phyloP scores from a whole-genome alignment of 805 yeast genomes.

The Limtongozyma cylindracea region DNA sequence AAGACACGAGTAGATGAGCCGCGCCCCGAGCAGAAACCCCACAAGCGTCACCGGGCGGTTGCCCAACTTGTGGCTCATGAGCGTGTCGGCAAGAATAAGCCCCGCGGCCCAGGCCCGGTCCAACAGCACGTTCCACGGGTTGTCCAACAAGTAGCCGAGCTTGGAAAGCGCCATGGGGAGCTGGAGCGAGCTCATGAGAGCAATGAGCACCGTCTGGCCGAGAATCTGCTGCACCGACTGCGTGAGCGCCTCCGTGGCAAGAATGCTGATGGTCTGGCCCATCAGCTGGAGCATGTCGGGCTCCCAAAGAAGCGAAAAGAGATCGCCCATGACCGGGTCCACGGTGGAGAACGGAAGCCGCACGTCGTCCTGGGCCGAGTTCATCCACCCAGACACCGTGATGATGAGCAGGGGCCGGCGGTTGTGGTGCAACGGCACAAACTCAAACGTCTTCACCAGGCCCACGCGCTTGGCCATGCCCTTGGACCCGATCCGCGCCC shows the following conservation, averaged over 20 bases:
- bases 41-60: constrained; percentile 78
- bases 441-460: constrained; percentile 81
- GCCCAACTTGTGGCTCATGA: constrained; percentile 71
- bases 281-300: constrained; percentile 90
- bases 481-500: constrained; percentile 66
- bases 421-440: constrained; percentile 78
- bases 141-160: constrained; percentile 70
- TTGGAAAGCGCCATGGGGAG: constrained; percentile 82
- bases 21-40: constrained; percentile 85
- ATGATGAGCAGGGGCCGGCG: constrained; percentile 67
- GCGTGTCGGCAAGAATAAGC: constrained; percentile 67
- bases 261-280: constrained; percentile 86
- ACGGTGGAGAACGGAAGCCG: constrained; percentile 89
- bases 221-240: constrained; percentile 88
- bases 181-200: constrained; percentile 82
- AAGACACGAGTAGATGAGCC: constrained; percentile 76
- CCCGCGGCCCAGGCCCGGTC: constrained; percentile 98
- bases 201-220: constrained; percentile 74
- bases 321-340: constrained; percentile 95
- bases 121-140: constrained; percentile 94
- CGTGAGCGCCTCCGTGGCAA: constrained; percentile 82
- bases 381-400: constrained; percentile 96
- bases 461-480: constrained; percentile 82
- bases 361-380: constrained; percentile 84
- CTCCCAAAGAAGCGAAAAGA: constrained; percentile 85